These are phyloP conservation scores for Diutina sp. DNA, from an alignment of 1,139 yeast genomes.

Conservation along the genomic window DNA sequence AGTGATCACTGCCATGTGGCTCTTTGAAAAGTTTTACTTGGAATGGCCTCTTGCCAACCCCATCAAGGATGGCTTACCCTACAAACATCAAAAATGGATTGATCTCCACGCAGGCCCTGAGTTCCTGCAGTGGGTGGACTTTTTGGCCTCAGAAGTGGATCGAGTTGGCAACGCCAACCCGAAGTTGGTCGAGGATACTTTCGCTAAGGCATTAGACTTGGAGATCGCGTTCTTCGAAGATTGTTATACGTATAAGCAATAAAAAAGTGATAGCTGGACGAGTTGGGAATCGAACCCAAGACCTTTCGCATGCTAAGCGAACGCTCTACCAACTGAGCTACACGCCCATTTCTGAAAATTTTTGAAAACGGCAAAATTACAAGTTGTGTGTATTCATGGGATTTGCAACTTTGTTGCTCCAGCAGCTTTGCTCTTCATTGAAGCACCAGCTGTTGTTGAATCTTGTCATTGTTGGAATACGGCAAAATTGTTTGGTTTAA, in stretches of 20 bases:
- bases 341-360: not conserved
- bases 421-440: no score
- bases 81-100: constrained; percentile 40
- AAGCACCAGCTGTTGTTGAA: no score
- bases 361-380: no score
- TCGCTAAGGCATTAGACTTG: constrained; percentile 20
- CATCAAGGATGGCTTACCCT: constrained; percentile 15
- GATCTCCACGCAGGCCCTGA: constrained; percentile 34
- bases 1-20: constrained; percentile 30
- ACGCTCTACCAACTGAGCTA: not conserved
- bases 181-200: constrained; percentile 16
- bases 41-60: constrained; percentile 34
- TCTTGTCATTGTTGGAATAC: no score
- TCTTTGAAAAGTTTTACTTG: constrained; percentile 38
- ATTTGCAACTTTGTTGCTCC: no score
- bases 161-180: constrained; percentile 13
- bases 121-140: constrained; percentile 33
- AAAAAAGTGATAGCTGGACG: not conserved
- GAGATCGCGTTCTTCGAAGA: constrained; percentile 35
- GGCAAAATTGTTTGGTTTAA: no score
- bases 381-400: no score
- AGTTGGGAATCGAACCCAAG: not conserved
- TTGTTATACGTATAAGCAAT: constrained; percentile 21
- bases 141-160: constrained; percentile 30
- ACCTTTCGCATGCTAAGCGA: not conserved